These are phyloP conservation scores for Ophiostoma tasmaniense DNA, from an alignment of 2,329 filamentous ascomycete genomes.

Conservation along the genomic window DNA sequence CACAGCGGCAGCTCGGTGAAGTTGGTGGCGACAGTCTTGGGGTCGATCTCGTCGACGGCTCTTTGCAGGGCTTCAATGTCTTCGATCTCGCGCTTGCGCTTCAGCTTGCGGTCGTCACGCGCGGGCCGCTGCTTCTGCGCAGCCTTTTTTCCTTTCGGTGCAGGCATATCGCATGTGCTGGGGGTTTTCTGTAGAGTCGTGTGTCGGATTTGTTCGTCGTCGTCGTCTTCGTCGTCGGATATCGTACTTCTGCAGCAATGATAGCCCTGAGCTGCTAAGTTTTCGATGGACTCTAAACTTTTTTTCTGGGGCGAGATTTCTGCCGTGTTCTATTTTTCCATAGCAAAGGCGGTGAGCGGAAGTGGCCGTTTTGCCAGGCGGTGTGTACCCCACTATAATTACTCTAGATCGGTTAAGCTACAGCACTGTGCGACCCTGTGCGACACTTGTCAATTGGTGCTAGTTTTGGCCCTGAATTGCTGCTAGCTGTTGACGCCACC, in stretches of 20 bases:
- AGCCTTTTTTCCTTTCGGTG: constrained; percentile 11
- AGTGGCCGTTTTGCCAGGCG: constrained; percentile 5
- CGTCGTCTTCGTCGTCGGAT: too few relatives aligned
- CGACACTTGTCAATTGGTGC: background rate
- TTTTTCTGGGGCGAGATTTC: constrained; percentile 9
- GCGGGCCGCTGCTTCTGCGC: constrained; percentile 6
- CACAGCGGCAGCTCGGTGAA: constrained; percentile 86
- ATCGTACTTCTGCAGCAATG: background rate
- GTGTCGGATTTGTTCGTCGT: background rate
- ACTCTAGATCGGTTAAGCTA: background rate
- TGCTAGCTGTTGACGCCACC: constrained; percentile 1
- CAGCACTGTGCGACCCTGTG: background rate
- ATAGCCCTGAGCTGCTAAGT: background rate
- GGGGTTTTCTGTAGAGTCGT: background rate
- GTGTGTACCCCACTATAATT: constrained; percentile 6
- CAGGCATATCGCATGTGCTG: constrained; percentile 12
- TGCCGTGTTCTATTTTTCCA: constrained; percentile 15
- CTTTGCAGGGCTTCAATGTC: constrained; percentile 23
- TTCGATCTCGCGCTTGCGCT: constrained; percentile 25
- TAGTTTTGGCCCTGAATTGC: background rate
- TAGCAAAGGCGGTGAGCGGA: background rate
- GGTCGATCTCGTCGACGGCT: constrained; percentile 35
- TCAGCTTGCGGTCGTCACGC: constrained; percentile 23
- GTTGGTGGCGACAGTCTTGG: constrained; percentile 49
- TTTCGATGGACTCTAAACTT: constrained; percentile 5